Conservation (phyloP, 2,329 filamentous ascomycete genomes). For the Ascocoryne sarcoides region DNA sequence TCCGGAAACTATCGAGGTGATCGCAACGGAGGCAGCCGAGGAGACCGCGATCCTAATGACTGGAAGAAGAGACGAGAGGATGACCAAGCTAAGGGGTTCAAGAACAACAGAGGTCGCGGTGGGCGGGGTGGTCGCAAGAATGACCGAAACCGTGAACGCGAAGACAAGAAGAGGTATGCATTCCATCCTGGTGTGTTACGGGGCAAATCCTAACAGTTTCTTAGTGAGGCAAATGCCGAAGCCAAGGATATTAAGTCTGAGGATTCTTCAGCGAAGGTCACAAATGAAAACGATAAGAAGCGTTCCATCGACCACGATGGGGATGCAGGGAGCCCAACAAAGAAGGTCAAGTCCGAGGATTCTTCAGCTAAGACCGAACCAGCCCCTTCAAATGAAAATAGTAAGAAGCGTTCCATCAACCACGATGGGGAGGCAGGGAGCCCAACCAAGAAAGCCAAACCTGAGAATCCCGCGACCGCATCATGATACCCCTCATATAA, state of each 20-base stretch:
- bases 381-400: no score
- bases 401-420: slow-evolving; percentile 29
- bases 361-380: no score
- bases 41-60: slow-evolving; percentile 42
- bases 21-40: slow-evolving; percentile 21
- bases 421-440: slow-evolving; percentile 40
- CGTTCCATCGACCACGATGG: slow-evolving; percentile 35
- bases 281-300: slow-evolving; percentile 27
- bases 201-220: no score
- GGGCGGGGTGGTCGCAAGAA: slow-evolving; percentile 31
- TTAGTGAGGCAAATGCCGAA: slow-evolving; percentile 10
- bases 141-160: slow-evolving; percentile 29
- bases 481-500: slow-evolving; percentile 19
- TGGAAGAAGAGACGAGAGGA: slow-evolving; percentile 57
- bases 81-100: slow-evolving; percentile 52
- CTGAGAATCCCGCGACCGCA: slow-evolving; percentile 17
- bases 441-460: slow-evolving; percentile 46
- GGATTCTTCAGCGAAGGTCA: slow-evolving; percentile 1
- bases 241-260: slow-evolving; percentile 11
- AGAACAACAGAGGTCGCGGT: slow-evolving; percentile 30
- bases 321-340: slow-evolving; percentile 41
- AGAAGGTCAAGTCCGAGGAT: slow-evolving; percentile 46
- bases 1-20: slow-evolving; percentile 6
- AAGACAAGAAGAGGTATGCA: slow-evolving; percentile 27
- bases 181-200: no score